Percentiles rank a stretch among this genome's conserved stretches.
phyloP scores from a whole-genome alignment of 257 asterid species.

The Solanum microdontum region DNA sequence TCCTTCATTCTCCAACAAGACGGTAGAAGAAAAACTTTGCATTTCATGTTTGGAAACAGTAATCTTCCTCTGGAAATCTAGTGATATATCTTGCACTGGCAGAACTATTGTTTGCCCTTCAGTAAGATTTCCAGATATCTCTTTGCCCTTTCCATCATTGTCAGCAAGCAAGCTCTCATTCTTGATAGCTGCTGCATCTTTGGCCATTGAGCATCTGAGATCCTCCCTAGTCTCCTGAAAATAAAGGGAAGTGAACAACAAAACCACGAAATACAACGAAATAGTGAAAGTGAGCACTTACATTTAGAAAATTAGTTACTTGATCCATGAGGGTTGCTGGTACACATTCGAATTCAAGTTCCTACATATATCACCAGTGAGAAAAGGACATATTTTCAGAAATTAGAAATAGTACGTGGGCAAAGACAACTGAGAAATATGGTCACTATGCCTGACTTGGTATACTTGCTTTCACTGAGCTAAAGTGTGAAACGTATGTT shows the following conservation, averaged over 20 bases:
- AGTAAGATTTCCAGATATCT: conserved; percentile 14
- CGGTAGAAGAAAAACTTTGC: conserved; percentile 25
- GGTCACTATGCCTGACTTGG: neutral
- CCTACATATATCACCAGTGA: conserved; percentile 27
- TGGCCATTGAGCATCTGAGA: conserved; percentile 85
- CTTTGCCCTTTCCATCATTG: conserved; percentile 19
- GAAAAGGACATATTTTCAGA: neutral
- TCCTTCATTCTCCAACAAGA: conserved; percentile 23
- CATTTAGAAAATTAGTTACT: conserved; percentile 67
- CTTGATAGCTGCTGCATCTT: conserved; percentile 70
- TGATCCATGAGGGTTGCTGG: conserved; percentile 75
- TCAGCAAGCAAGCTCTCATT: conserved; percentile 42
- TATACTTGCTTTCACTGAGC: neutral
- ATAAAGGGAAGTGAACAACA: conserved; percentile 14
- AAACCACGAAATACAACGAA: conserved; percentile 2
- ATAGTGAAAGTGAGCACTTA: conserved; percentile 24
- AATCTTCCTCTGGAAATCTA: conserved; percentile 80
- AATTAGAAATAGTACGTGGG: conserved; percentile 1
- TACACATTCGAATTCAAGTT: conserved; percentile 73
- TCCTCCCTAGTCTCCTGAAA: conserved; percentile 66
- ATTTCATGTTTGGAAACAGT: conserved; percentile 49
- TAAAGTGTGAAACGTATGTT: neutral
- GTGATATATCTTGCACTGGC: conserved; percentile 22
- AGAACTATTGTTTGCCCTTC: conserved; percentile 13
- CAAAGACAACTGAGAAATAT: neutral